Conservation (phyloP, 345 rosid genomes). For the Lepidium didymum region DNA sequence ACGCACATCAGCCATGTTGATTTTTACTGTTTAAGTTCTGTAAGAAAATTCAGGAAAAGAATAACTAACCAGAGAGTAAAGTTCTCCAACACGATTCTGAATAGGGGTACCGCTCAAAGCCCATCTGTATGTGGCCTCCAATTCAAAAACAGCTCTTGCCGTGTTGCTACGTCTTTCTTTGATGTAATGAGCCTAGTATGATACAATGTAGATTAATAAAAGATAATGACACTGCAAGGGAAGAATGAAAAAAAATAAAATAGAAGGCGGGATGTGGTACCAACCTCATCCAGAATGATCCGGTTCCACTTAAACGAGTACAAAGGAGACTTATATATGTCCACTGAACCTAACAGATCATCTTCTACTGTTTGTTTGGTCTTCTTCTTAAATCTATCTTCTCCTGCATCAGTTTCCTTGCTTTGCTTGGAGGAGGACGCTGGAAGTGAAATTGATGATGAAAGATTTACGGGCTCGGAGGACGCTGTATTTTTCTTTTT, state of each 20-base stretch:
- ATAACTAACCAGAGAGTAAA: conserved; percentile 77
- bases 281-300: conserved; percentile 89
- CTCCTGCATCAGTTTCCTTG: conserved; percentile 14
- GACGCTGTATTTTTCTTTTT: conserved; percentile 42
- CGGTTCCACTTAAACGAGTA: conserved; percentile 84
- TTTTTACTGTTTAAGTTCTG: conserved; percentile 2
- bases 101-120: conserved; percentile 98
- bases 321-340: conserved; percentile 46
- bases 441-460: no score
- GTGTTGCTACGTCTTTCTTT: conserved; percentile 95
- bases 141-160: conserved; percentile 82
- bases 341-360: conserved; percentile 14
- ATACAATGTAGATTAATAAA: neutral
- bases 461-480: no score
- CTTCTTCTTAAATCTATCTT: conserved; percentile 25
- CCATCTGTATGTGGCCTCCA: conserved; percentile 83
- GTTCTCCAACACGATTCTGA: conserved; percentile 98
- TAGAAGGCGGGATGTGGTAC: neutral
- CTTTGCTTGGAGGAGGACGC: conserved; percentile 13
- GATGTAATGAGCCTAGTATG: conserved; percentile 69
- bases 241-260: neutral
- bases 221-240: neutral
- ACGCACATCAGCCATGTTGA: conserved; percentile 4
- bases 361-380: conserved; percentile 20
- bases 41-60: conserved; percentile 3